phyloP scores from a whole-genome alignment of 306 rosid species.

The Boehmeria nivea region DNA sequence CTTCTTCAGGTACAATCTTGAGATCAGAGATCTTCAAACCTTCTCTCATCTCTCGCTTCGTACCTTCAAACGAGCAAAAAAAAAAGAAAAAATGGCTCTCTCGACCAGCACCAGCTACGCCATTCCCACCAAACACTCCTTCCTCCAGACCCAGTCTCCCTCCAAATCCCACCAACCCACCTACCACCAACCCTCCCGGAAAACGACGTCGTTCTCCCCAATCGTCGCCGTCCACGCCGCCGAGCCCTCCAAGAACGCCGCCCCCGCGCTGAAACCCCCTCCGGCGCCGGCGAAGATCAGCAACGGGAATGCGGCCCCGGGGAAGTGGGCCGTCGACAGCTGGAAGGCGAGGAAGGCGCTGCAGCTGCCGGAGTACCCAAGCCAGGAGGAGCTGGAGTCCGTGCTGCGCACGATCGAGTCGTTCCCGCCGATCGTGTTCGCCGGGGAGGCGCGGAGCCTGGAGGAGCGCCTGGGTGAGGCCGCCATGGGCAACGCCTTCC shows the following conservation, averaged over 20 bases:
- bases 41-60: not conserved
- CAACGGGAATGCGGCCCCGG: conserved; percentile 28
- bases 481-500: conserved; percentile 86
- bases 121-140: conserved; percentile 45
- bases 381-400: conserved; percentile 52
- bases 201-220: conserved; percentile 23
- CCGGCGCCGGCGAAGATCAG: conserved; percentile 4
- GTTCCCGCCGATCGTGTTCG: conserved; percentile 94
- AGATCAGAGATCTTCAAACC: not conserved
- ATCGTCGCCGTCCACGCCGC: conserved; percentile 74
- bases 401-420: conserved; percentile 72
- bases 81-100: conserved; percentile 39
- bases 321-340: conserved; percentile 59
- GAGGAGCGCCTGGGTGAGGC: conserved; percentile 79
- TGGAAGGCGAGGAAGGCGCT: conserved; percentile 87
- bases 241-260: conserved; percentile 78
- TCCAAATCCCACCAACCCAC: conserved; percentile 39
- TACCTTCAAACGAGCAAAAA: not conserved
- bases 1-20: conserved; percentile 5
- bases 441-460: conserved; percentile 83
- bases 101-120: conserved; percentile 33
- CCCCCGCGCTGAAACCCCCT: conserved; percentile 19
- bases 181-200: conserved; percentile 11
- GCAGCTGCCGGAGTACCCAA: conserved; percentile 86
- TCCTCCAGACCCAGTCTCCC: conserved; percentile 34